Conservation (phyloP, 2,329 filamentous ascomycete species). For the Aotearoamyces nothofagi region DNA sequence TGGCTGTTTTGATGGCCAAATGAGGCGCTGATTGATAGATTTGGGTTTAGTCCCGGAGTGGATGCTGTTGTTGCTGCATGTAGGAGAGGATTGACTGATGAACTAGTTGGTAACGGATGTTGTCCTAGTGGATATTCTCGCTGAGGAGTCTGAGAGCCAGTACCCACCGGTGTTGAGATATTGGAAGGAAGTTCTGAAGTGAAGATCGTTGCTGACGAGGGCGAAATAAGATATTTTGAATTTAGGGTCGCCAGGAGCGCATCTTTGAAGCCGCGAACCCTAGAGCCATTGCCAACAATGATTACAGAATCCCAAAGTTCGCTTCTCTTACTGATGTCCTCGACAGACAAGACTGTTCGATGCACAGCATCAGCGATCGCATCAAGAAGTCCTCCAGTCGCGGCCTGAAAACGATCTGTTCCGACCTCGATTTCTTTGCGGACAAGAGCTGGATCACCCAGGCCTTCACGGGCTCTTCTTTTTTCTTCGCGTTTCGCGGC, state of each 20-base stretch:
- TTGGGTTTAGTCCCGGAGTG: slow-evolving; percentile 18
- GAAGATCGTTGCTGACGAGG: slow-evolving; percentile 88
- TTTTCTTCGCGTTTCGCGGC: slow-evolving; percentile 16
- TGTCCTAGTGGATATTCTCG: slow-evolving; percentile 28
- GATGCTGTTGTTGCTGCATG: slow-evolving; percentile 71
- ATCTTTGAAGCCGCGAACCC: slow-evolving; percentile 67
- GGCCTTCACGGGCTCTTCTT: slow-evolving; percentile 14
- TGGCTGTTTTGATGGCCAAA: slow-evolving; percentile 16
- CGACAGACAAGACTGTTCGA: slow-evolving; percentile 65
- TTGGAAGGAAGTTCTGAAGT: slow-evolving; percentile 92
- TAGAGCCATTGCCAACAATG: slow-evolving; percentile 76
- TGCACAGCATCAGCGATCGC: slow-evolving; percentile 75
- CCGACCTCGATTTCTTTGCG: slow-evolving; percentile 63
- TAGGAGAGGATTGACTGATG: slow-evolving; percentile 73
- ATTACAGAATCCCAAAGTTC: slow-evolving; percentile 86
- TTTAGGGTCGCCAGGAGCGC: slow-evolving; percentile 69
- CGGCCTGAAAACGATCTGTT: slow-evolving; percentile 57
- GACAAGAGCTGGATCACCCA: slow-evolving; percentile 32
- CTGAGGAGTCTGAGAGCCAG: slow-evolving; percentile 81
- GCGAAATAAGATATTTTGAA: slow-evolving; percentile 77
- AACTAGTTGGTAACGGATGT: slow-evolving; percentile 37
- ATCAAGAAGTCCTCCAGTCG: slow-evolving; percentile 59
- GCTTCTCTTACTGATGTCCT: slow-evolving; percentile 71
- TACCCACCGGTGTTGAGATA: slow-evolving; percentile 79
- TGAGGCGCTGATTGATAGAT: slow-evolving; percentile 21